phyloP scores from a whole-genome alignment of 768 basidiomycete genomes.

The Aureoboletus auriporus region DNA sequence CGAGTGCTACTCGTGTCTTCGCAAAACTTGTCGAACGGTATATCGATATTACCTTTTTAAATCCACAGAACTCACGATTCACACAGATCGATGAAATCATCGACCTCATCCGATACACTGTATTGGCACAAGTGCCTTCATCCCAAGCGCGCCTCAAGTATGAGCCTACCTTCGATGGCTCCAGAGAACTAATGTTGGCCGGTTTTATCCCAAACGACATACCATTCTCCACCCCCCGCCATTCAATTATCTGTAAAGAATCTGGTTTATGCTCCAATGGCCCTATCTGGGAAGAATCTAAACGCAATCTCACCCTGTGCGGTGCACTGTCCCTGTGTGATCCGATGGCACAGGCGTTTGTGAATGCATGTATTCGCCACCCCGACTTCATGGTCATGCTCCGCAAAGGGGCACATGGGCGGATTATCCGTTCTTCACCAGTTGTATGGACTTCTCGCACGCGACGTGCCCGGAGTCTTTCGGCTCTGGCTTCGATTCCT shows the following conservation, averaged over 20 bases:
- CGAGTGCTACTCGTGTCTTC: conserved; percentile 31
- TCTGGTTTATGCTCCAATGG: neutral
- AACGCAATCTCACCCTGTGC: conserved; percentile 23
- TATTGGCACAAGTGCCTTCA: conserved; percentile 14
- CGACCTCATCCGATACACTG: conserved; percentile 26
- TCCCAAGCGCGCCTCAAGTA: conserved; percentile 22
- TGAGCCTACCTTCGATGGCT: conserved; percentile 17
- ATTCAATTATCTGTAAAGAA: conserved; percentile 17
- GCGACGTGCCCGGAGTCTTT: conserved; percentile 25
- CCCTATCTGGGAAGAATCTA: conserved; percentile 29
- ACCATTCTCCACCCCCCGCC: conserved; percentile 20
- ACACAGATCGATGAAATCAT: conserved; percentile 28
- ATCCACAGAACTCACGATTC: neutral
- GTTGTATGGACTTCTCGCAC: conserved; percentile 27
- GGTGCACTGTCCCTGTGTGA: conserved; percentile 27
- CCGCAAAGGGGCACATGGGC: conserved; percentile 26
- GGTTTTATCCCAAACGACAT: conserved; percentile 29
- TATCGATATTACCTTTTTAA: neutral
- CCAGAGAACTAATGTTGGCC: conserved; percentile 26
- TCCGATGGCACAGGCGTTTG: conserved; percentile 26
- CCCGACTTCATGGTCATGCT: conserved; percentile 30
- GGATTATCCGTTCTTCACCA: conserved; percentile 22
- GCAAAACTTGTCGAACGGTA: conserved; percentile 30
- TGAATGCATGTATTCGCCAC: conserved; percentile 29
- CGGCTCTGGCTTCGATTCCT: conserved; percentile 17